Conservation (phyloP, 306 rosid genomes). For the Urtica urens region DNA sequence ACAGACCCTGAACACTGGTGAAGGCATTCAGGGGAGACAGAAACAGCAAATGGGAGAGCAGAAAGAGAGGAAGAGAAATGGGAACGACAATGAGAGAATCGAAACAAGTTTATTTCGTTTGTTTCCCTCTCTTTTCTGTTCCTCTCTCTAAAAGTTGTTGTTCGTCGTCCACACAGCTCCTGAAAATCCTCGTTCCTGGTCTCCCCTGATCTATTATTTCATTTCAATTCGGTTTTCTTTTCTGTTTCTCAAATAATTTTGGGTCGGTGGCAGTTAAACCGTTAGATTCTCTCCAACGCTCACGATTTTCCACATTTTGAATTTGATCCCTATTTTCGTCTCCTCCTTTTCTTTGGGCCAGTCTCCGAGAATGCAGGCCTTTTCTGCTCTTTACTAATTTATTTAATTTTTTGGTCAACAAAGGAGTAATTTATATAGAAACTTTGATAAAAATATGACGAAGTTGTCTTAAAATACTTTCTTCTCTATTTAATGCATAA, state of each 20-base stretch:
- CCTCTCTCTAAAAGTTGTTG: not conserved
- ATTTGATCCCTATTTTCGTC: not conserved
- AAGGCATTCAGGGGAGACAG: conserved; percentile 76
- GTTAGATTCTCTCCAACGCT: conserved; percentile 6
- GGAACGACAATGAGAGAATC: conserved; percentile 22
- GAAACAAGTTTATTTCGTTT: not conserved
- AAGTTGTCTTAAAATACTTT: too few relatives aligned
- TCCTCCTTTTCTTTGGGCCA: not conserved
- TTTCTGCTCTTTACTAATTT: too few relatives aligned
- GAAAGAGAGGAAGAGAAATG: conserved; percentile 39
- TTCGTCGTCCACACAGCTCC: conserved; percentile 7
- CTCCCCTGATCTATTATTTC: not conserved
- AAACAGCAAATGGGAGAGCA: conserved; percentile 70
- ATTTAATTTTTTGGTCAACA: too few relatives aligned
- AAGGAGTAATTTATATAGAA: too few relatives aligned
- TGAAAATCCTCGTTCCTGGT: not conserved
- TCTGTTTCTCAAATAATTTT: not conserved
- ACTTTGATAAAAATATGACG: too few relatives aligned
- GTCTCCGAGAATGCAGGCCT: too few relatives aligned
- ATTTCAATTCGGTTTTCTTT: not conserved
- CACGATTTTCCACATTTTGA: not conserved
- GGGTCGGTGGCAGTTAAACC: conserved; percentile 5
- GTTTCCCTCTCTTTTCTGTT: not conserved
- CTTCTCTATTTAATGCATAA: too few relatives aligned
- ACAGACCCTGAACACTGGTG: conserved; percentile 73